Conservation (phyloP, 1,284 basidiomycete species). For the Fomitopsis pinicola region DNA sequence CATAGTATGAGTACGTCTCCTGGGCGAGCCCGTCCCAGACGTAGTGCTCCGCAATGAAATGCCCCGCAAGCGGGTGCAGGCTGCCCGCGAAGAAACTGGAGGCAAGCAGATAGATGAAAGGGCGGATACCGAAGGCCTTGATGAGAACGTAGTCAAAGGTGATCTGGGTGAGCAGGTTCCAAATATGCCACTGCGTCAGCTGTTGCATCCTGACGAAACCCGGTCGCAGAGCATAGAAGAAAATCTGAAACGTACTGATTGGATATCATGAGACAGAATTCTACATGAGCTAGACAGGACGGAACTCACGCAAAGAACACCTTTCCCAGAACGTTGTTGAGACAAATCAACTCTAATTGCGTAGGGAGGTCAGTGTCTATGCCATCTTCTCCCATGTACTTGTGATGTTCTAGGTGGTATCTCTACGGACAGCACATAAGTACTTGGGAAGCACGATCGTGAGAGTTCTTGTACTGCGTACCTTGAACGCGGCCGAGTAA, state of each 20-base stretch:
- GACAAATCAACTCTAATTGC: constrained; percentile 74
- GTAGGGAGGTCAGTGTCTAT: constrained; percentile 95
- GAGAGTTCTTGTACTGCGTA: constrained; percentile 24
- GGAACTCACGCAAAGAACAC: constrained; percentile 88
- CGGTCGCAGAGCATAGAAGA: constrained; percentile 96
- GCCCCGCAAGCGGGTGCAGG: constrained; percentile 92
- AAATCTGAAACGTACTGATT: constrained; percentile 89
- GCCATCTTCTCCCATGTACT: constrained; percentile 93
- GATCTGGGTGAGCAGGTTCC: constrained; percentile 75
- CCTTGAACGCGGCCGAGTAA: constrained; percentile 96
- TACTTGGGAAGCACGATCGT: neutral
- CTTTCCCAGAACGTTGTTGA: constrained; percentile 97
- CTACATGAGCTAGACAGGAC: neutral
- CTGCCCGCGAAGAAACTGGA: constrained; percentile 95
- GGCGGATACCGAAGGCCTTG: constrained; percentile 51
- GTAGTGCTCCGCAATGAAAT: constrained; percentile 98
- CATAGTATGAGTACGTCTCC: constrained; percentile 98
- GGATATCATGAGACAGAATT: neutral
- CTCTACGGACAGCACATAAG: constrained; percentile 37
- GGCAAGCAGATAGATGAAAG: constrained; percentile 81
- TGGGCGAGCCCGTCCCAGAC: constrained; percentile 87
- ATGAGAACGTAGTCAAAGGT: constrained; percentile 72
- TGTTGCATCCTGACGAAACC: constrained; percentile 88
- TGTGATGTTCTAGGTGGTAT: constrained; percentile 95
- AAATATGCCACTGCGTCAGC: constrained; percentile 79